A percentile compares a stretch with the other conserved stretches of the same genome.
These are phyloP conservation scores for Coemansia sp. DNA, from an alignment of 371 early-diverging fungal genomes.

Conservation along the genomic window DNA sequence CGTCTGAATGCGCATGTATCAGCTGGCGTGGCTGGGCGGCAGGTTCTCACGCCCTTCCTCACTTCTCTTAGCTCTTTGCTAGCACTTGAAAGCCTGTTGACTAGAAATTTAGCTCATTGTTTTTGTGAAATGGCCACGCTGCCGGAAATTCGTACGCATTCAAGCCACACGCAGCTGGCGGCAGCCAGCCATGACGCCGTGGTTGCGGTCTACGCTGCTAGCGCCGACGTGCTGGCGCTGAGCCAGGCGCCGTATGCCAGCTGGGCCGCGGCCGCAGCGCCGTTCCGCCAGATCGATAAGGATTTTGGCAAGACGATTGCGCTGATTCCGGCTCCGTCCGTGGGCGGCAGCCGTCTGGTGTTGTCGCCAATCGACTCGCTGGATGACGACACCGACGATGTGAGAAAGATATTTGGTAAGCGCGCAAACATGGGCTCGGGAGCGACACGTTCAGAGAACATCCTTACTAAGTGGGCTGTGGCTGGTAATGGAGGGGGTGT, in stretches of 20 bases:
- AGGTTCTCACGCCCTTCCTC: not conserved
- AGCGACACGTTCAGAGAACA: not conserved
- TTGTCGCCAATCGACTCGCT: slow-evolving; percentile 73
- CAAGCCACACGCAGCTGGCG: slow-evolving; percentile 12
- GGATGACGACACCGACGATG: slow-evolving; percentile 77
- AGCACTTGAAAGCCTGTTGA: not conserved
- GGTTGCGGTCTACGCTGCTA: slow-evolving; percentile 30
- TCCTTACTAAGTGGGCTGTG: not conserved
- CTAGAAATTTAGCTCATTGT: not conserved
- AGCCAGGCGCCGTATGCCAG: slow-evolving; percentile 3
- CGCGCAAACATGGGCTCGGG: not conserved
- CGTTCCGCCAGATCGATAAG: slow-evolving; percentile 30
- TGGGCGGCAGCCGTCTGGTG: slow-evolving; percentile 63
- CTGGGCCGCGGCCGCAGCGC: slow-evolving; percentile 13
- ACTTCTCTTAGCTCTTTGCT: not conserved
- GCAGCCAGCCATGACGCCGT: slow-evolving; percentile 31
- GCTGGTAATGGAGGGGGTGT: not conserved
- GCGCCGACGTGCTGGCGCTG: slow-evolving; percentile 5
- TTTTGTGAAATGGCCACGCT: slow-evolving; percentile 13
- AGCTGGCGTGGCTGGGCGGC: too few relatives aligned
- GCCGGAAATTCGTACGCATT: slow-evolving; percentile 24
- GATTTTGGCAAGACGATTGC: slow-evolving; percentile 33
- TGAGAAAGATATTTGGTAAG: slow-evolving; percentile 56
- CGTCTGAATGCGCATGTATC: too few relatives aligned
- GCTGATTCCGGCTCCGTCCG: slow-evolving; percentile 19